Evolutionary conservation across 345 rosid genomes (phyloP), one percentile per base, ranked within the genome.

Genomic region (Cardamine occulta): DNA sequence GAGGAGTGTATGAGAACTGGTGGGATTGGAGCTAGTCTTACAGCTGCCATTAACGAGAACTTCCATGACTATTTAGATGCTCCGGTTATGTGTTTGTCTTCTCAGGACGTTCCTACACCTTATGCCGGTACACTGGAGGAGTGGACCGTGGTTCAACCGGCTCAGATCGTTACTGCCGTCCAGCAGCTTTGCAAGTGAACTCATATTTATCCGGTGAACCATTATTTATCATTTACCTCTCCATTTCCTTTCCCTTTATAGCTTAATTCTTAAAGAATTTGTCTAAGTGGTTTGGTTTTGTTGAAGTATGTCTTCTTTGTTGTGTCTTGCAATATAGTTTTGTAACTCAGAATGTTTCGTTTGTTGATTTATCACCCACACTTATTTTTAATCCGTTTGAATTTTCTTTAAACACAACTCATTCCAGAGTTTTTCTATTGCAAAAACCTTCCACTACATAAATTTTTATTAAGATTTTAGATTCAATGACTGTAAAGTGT

Each of bases 1-100:
- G 98, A 94, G 86, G 96, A 94, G 79, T 89, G 96, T 89, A 91
- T 91, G 98, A 84, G 95, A 77, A 91, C 96, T 2, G 98, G 98
- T 0, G 97, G 98, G 58, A 89, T 94, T 51, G 98, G 98, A 8
- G 96, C 98, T 56, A 94, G 95, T 83, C 83, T 94, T 80, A 91
- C 93, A 0, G 93, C 96, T 1, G 95, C 97, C 19, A 91, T 94
- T 66, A 89, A 75, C 0, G 97, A 94, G 84, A 91, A 94, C 74
- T 91, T 94, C 84, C 84, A 87, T 8, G 98, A 94, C 77, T 91
- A 89, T 57, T 84, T 94, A 84, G 98, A 94, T 78, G 93, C 98
- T 45, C 97, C 93, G n/a, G 85, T 94, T 6, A 72, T 91, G 42
- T 91, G 98, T 82, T 83, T 94, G 81, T 94, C 98, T 74, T 94